phyloP scores from a whole-genome alignment of 2,329 filamentous ascomycete genomes.

The Akanthomyces muscarius region DNA sequence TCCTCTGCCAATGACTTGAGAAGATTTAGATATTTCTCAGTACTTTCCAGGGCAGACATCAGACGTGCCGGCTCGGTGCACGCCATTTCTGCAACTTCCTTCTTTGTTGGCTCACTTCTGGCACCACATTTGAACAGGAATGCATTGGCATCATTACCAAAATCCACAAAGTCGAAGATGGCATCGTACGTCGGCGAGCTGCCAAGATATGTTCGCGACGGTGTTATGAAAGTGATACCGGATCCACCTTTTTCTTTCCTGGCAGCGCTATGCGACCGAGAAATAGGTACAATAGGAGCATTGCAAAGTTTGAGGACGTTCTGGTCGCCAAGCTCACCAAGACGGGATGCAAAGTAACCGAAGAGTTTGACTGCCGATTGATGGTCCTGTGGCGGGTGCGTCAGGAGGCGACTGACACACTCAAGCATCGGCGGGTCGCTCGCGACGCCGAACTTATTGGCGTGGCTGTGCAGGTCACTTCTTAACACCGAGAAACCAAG shows the following conservation, averaged over 20 bases:
- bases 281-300: conserved; percentile 69
- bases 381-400: conserved; percentile 64
- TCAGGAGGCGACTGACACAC: conserved; percentile 70
- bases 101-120: conserved; percentile 82
- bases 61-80: conserved; percentile 79
- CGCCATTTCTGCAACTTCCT: conserved; percentile 80
- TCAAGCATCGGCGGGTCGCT: conserved; percentile 72
- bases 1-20: conserved; percentile 77
- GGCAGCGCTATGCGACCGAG: conserved; percentile 26
- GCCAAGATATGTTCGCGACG: conserved; percentile 77
- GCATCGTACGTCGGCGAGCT: conserved; percentile 67
- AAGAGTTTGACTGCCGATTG: conserved; percentile 69
- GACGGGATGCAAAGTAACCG: conserved; percentile 74
- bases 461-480: conserved; percentile 73
- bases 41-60: conserved; percentile 71
- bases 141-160: conserved; percentile 78
- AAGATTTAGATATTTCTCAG: conserved; percentile 82
- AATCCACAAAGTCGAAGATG: conserved; percentile 97
- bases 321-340: conserved; percentile 65
- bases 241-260: conserved; percentile 38
- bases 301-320: conserved; percentile 58
- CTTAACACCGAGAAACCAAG: conserved; percentile 78
- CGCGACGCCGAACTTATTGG: conserved; percentile 80
- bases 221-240: conserved; percentile 47
- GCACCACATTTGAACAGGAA: conserved; percentile 88